Percentiles rank a stretch among this genome's conserved stretches.
Evolutionary conservation across 2,329 filamentous ascomycete species (phyloP).

Genomic region (Sporothrix globosa): DNA sequence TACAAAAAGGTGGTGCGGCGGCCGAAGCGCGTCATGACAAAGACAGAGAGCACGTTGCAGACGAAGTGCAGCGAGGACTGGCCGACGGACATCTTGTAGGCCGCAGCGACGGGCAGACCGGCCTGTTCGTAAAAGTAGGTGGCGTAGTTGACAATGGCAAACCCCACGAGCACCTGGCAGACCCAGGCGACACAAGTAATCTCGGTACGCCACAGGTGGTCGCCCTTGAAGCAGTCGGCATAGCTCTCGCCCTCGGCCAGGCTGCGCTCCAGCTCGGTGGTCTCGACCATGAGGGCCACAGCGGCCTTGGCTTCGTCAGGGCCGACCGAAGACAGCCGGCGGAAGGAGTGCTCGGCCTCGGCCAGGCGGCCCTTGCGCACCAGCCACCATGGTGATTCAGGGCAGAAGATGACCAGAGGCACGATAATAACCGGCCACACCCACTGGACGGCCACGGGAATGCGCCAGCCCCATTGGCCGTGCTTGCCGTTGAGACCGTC

Average conservation of each 20-base stretch:
- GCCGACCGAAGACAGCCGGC: conserved; percentile 49
- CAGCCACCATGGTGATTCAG: conserved; percentile 48
- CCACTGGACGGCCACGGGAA: conserved; percentile 51
- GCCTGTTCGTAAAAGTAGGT: conserved; percentile 54
- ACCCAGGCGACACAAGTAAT: conserved; percentile 48
- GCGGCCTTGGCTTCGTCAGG: conserved; percentile 64
- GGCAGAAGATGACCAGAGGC: conserved; percentile 35
- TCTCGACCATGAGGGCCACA: conserved; percentile 42
- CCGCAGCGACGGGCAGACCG: conserved; percentile 44
- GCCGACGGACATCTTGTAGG: conserved; percentile 49
- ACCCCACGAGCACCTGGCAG: conserved; percentile 49
- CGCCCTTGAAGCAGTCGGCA: conserved; percentile 53
- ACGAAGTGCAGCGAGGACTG: conserved; percentile 50
- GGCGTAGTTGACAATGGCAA: conserved; percentile 38
- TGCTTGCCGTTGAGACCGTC: conserved; percentile 36
- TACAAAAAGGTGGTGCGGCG: conserved; percentile 50
- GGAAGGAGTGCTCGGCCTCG: conserved; percentile 48
- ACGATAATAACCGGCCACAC: conserved; percentile 47
- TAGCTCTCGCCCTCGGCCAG: conserved; percentile 53
- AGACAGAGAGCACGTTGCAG: conserved; percentile 51
- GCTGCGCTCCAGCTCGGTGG: conserved; percentile 60
- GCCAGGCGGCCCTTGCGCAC: conserved; percentile 48
- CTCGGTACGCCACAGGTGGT: conserved; percentile 52
- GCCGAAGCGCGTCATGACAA: conserved; percentile 49
- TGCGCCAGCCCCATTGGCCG: conserved; percentile 39